Evolutionary conservation across 768 basidiomycete genomes (phyloP).

Genomic region (Suillus ampliporus): DNA sequence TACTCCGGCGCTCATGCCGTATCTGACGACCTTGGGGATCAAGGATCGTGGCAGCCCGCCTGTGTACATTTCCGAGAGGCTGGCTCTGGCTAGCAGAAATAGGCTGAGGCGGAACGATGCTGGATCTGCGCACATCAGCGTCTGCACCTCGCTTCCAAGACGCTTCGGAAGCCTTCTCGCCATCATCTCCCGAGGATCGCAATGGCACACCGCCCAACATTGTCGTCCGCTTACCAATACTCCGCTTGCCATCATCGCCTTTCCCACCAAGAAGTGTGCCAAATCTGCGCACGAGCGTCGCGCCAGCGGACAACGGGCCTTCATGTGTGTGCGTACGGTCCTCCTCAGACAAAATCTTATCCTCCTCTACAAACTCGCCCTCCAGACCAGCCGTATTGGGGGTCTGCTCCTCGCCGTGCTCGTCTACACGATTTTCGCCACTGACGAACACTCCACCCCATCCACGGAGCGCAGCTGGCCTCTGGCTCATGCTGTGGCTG

Average conservation of each 20-base stretch:
- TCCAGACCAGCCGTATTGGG: slow-evolving; percentile 75
- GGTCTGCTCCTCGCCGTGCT: slow-evolving; percentile 47
- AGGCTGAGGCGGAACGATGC: slow-evolving; percentile 33
- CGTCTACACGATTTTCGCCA: slow-evolving; percentile 44
- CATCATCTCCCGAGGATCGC: slow-evolving; percentile 44
- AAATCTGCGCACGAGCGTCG: slow-evolving; percentile 79
- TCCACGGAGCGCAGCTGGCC: slow-evolving; percentile 59
- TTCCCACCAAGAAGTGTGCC: slow-evolving; percentile 67
- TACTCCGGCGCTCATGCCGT: slow-evolving; percentile 78
- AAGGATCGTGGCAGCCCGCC: slow-evolving; percentile 78
- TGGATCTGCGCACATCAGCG: slow-evolving; percentile 25
- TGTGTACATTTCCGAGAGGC: slow-evolving; percentile 63
- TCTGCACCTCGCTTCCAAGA: slow-evolving; percentile 23
- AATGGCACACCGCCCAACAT: slow-evolving; percentile 51
- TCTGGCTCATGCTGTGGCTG: slow-evolving; percentile 83
- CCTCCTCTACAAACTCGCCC: slow-evolving; percentile 54
- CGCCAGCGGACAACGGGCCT: slow-evolving; percentile 56
- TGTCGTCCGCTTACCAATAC: slow-evolving; percentile 52
- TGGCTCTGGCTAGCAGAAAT: slow-evolving; percentile 56
- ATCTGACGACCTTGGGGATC: slow-evolving; percentile 68
- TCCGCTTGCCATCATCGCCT: slow-evolving; percentile 48
- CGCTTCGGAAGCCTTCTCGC: slow-evolving; percentile 34
- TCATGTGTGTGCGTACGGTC: slow-evolving; percentile 25
- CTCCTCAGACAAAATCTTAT: slow-evolving; percentile 31
- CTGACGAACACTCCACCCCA: slow-evolving; percentile 68